Conservation (phyloP, 371 early-diverging fungal genomes). For the Batrachochytrium dendrobatidis region DNA sequence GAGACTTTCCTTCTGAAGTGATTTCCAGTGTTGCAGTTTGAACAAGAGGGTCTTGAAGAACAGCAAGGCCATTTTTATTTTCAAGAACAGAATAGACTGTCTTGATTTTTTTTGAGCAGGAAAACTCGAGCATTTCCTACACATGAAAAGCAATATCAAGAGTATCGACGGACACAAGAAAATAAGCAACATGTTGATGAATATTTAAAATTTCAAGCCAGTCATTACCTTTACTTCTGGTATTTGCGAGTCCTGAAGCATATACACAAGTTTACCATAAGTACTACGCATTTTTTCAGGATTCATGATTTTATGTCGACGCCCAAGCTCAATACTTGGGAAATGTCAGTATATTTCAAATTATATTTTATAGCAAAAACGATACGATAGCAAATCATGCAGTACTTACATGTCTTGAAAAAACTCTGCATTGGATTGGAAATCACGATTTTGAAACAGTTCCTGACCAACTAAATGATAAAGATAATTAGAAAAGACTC, state of each 20-base stretch:
- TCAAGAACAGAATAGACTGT: constrained; percentile 77
- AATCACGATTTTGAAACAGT: constrained; percentile 74
- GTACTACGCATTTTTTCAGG: constrained; percentile 93
- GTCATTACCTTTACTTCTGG: constrained; percentile 68
- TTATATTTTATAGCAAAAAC: background rate
- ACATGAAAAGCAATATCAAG: background rate
- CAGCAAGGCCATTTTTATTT: constrained; percentile 49
- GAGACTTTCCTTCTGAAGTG: constrained; percentile 65
- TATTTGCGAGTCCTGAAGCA: constrained; percentile 84
- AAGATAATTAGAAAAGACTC: background rate
- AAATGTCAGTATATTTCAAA: constrained; percentile 4
- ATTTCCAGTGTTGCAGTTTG: constrained; percentile 86
- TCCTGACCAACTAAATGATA: constrained; percentile 60
- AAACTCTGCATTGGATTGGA: constrained; percentile 80
- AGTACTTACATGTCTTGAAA: constrained; percentile 55
- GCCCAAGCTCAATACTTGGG: constrained; percentile 82
- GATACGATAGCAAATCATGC: background rate
- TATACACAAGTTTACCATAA: constrained; percentile 91
- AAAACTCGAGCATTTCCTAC: constrained; percentile 72
- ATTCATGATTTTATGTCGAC: constrained; percentile 95
- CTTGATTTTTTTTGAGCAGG: constrained; percentile 72
- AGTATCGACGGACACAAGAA: background rate
- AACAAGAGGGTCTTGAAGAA: constrained; percentile 76
- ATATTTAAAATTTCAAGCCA: background rate
- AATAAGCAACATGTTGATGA: constrained; percentile 3